These are phyloP conservation scores for Hymenoscyphus fructigenus DNA, from an alignment of 2,329 filamentous ascomycete species.

Conservation along the genomic window DNA sequence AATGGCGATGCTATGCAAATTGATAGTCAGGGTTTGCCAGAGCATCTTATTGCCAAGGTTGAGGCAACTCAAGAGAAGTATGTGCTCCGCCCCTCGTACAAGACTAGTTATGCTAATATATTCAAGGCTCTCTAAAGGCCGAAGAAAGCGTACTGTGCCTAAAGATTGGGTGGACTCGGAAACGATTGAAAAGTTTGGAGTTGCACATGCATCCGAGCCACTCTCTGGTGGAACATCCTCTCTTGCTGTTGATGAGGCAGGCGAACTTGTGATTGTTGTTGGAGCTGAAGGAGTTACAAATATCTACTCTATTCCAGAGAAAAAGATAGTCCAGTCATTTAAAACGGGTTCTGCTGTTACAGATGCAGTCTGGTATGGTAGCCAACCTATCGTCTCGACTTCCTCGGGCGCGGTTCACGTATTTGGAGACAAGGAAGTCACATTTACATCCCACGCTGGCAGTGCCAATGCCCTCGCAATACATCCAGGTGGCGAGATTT, in stretches of 20 bases:
- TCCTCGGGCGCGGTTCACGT: slow-evolving; percentile 67
- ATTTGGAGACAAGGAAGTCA: slow-evolving; percentile 65
- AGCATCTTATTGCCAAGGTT: slow-evolving; percentile 68
- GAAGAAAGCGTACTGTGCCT: slow-evolving; percentile 85
- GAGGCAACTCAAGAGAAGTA: slow-evolving; percentile 80
- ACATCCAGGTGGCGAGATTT: slow-evolving; percentile 78
- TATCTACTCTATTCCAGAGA: slow-evolving; percentile 75
- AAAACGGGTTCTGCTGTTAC: slow-evolving; percentile 52
- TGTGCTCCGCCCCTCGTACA: slow-evolving; percentile 38
- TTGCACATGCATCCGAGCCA: slow-evolving; percentile 52
- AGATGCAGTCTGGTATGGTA: slow-evolving; percentile 51
- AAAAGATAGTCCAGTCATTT: slow-evolving; percentile 58
- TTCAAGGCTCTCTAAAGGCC: slow-evolving; percentile 75
- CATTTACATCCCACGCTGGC: slow-evolving; percentile 80
- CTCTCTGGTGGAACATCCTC: slow-evolving; percentile 58
- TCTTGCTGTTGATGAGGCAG: slow-evolving; percentile 57
- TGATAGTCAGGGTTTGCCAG: slow-evolving; percentile 74
- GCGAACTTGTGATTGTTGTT: slow-evolving; percentile 61
- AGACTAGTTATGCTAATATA: slow-evolving; percentile 20
- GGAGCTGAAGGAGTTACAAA: slow-evolving; percentile 64
- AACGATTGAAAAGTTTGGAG: slow-evolving; percentile 60
- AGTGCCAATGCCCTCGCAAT: slow-evolving; percentile 73
- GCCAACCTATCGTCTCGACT: slow-evolving; percentile 33
- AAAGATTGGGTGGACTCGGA: slow-evolving; percentile 81
- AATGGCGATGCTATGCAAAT: slow-evolving; percentile 90